Conservation (phyloP, 2,329 filamentous ascomycete genomes). For the Sarocladium strictum region DNA sequence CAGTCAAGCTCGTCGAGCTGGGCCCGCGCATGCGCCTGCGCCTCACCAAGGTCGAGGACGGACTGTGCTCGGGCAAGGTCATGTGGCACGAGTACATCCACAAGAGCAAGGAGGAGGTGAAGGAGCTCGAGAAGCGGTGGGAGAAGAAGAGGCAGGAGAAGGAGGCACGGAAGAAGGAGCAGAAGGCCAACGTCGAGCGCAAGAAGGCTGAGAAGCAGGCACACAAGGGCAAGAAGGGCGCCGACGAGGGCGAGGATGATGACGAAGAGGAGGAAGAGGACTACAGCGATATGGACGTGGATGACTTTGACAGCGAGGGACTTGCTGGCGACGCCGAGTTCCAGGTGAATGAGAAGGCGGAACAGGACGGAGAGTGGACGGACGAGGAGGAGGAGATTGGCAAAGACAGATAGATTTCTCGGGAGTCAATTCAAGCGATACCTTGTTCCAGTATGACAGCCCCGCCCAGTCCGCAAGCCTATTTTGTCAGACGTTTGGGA, state of each 20-base stretch:
- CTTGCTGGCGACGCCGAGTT: constrained; percentile 44
- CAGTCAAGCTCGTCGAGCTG: constrained; percentile 86
- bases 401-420: background rate
- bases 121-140: constrained; percentile 78
- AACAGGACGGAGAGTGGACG: constrained; percentile 46
- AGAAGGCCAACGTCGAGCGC: constrained; percentile 84
- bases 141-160: constrained; percentile 72
- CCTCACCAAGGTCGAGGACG: constrained; percentile 94
- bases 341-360: constrained; percentile 42
- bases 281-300: constrained; percentile 39
- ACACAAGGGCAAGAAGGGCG: constrained; percentile 30
- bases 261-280: constrained; percentile 34
- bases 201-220: constrained; percentile 55
- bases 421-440: constrained; percentile 2
- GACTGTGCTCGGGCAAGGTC: constrained; percentile 79
- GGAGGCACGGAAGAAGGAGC: constrained; percentile 71
- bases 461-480: too few relatives aligned
- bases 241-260: constrained; percentile 26
- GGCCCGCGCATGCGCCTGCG: constrained; percentile 85
- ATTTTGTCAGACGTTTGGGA: background rate
- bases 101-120: constrained; percentile 73
- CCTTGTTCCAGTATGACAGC: background rate
- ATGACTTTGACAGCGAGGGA: constrained; percentile 46
- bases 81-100: constrained; percentile 97
- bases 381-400: constrained; percentile 40